Evolutionary conservation across 2,329 filamentous ascomycete species (phyloP).

Genomic region (Rosellinia necatrix): DNA sequence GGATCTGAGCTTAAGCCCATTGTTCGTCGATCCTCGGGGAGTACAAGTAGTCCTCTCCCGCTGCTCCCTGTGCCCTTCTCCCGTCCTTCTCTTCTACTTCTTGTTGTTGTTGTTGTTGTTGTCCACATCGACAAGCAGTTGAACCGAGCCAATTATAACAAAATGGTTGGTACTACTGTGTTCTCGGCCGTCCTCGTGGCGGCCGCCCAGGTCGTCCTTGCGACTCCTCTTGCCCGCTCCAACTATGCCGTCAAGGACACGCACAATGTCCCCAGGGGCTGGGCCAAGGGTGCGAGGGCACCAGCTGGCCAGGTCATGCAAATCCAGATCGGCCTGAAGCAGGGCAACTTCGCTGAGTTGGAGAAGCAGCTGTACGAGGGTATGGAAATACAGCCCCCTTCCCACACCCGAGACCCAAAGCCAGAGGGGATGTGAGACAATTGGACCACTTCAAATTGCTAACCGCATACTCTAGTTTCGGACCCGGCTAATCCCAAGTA

Average conservation of each 20-base stretch:
- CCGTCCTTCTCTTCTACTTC: conserved; percentile 11
- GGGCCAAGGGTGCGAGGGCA: conserved; percentile 53
- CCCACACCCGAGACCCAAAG: background rate
- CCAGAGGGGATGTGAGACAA: background rate
- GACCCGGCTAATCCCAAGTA: conserved; percentile 59
- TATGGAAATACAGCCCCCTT: conserved; percentile 14
- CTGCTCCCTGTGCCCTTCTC: background rate
- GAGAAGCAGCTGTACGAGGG: conserved; percentile 55
- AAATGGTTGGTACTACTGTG: conserved; percentile 36
- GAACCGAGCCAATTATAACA: conserved; percentile 19
- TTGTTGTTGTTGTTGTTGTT: conserved; percentile 11
- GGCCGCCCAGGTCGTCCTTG: conserved; percentile 33
- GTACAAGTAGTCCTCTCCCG: conserved; percentile 20
- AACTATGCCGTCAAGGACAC: conserved; percentile 55
- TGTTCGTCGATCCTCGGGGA: background rate
- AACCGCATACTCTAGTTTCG: conserved; percentile 45
- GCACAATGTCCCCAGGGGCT: conserved; percentile 56
- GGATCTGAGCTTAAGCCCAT: background rate
- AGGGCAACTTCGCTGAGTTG: conserved; percentile 58
- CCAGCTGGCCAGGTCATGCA: conserved; percentile 54
- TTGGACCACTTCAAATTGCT: background rate
- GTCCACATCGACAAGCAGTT: conserved; percentile 11
- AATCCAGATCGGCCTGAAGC: conserved; percentile 63
- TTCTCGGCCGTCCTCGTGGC: conserved; percentile 35
- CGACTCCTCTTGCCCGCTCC: conserved; percentile 34